Evolutionary conservation across 2,329 filamentous ascomycete genomes (phyloP).

Genomic region (Cordyceps cicadae): DNA sequence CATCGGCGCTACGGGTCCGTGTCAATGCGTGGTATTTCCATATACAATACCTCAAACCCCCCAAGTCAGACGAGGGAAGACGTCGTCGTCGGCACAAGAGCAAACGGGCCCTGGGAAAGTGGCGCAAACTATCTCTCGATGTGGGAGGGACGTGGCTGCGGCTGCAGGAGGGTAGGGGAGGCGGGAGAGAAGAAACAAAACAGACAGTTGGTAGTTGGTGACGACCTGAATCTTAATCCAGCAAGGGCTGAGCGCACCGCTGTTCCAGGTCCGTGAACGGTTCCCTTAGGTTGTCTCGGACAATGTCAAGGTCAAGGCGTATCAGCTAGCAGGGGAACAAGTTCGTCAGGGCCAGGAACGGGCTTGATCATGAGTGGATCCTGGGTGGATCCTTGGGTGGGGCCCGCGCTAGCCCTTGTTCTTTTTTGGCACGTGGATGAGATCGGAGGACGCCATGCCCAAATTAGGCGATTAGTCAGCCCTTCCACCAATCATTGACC

Average conservation of each 20-base stretch:
- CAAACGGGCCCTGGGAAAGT: not conserved
- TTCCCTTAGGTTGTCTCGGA: conserved; percentile 4
- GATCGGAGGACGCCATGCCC: not conserved
- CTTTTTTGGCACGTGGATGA: not conserved
- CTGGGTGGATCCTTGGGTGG: not conserved
- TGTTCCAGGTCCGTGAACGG: conserved; percentile 5
- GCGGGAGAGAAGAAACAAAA: no score
- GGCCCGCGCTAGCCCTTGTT: not conserved
- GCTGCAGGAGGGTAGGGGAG: not conserved
- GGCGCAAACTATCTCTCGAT: not conserved
- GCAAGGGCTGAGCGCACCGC: conserved; percentile 7
- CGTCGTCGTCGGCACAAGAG: not conserved
- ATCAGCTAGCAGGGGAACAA: not conserved
- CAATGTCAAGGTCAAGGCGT: conserved; percentile 3
- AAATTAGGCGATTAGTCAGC: not conserved
- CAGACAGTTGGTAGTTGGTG: no score
- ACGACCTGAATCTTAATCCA: conserved; percentile 8
- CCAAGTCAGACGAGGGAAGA: not conserved
- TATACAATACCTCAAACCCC: not conserved
- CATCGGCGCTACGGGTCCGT: not conserved
- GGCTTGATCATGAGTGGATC: not conserved
- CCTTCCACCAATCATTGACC: not conserved
- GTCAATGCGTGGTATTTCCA: not conserved
- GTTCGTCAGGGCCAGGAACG: not conserved
- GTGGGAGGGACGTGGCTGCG: not conserved